These are phyloP conservation scores for Fusarium sp. DNA, from an alignment of 2,329 filamentous ascomycete species.

Conservation along the genomic window DNA sequence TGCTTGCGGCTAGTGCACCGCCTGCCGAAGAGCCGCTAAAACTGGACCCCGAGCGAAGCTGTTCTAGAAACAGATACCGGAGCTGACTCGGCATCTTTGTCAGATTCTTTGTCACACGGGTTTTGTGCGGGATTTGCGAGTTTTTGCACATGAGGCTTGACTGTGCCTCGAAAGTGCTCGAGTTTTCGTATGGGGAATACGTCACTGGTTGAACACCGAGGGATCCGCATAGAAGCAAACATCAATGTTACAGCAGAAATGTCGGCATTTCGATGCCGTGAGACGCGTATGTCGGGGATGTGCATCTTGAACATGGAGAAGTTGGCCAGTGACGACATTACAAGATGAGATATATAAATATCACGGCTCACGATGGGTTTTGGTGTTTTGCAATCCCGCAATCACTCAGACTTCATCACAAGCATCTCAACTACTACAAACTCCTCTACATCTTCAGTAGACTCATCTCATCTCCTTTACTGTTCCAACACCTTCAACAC, in stretches of 20 bases:
- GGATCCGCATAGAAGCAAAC: not conserved
- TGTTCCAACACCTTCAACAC: not conserved
- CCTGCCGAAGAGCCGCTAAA: slow-evolving; percentile 8
- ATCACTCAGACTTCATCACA: not conserved
- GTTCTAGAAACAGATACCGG: not conserved
- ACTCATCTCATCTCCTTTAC: not conserved
- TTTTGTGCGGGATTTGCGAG: not conserved
- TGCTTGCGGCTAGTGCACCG: not conserved
- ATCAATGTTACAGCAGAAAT: not conserved
- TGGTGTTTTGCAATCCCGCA: not conserved
- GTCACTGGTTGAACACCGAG: not conserved
- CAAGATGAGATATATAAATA: not conserved
- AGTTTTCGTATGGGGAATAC: not conserved
- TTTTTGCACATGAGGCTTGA: not conserved
- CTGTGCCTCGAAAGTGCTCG: not conserved
- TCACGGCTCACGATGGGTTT: not conserved
- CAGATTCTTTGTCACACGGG: not conserved
- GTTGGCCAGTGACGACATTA: not conserved
- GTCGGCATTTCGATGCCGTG: not conserved
- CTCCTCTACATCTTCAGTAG: not conserved
- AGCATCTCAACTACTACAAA: not conserved
- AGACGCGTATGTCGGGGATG: not conserved
- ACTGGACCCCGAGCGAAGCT: not conserved
- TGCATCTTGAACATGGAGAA: not conserved
- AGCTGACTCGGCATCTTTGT: slow-evolving; percentile 4